Conservation (phyloP, 108 stramenopile genomes). For the Craspedostauros australis region DNA sequence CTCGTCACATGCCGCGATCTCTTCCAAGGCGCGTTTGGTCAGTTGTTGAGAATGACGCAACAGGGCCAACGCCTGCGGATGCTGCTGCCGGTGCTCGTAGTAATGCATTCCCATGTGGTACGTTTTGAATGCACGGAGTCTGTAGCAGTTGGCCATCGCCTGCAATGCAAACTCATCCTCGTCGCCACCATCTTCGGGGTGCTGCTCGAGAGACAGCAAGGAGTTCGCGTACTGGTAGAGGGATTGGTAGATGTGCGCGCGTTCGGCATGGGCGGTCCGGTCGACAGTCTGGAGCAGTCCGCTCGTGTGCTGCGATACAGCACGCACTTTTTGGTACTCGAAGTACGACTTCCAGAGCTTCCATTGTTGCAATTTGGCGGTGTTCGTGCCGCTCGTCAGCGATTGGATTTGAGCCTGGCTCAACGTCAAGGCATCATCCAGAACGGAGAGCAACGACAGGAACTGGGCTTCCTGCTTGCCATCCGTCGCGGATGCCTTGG, state of each 20-base stretch:
- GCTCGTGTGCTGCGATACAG: slow-evolving; percentile 34
- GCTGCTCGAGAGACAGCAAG: slow-evolving; percentile 35
- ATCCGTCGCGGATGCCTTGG: not conserved
- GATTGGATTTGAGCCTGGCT: slow-evolving; percentile 33
- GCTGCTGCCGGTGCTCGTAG: slow-evolving; percentile 24
- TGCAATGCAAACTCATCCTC: slow-evolving; percentile 75
- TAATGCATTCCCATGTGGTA: slow-evolving; percentile 31
- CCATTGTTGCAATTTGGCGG: slow-evolving; percentile 60
- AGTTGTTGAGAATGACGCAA: slow-evolving; percentile 50
- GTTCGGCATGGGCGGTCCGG: slow-evolving; percentile 38
- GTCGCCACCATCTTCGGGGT: slow-evolving; percentile 6
- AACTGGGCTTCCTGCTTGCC: slow-evolving; percentile 34
- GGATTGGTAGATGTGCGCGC: slow-evolving; percentile 71
- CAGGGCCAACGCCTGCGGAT: slow-evolving; percentile 42
- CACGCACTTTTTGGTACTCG: slow-evolving; percentile 52
- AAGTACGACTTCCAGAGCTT: slow-evolving; percentile 49
- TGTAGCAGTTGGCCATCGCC: slow-evolving; percentile 70
- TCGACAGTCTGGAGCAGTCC: not conserved
- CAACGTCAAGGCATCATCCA: slow-evolving; percentile 65
- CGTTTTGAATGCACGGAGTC: slow-evolving; percentile 52
- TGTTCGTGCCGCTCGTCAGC: slow-evolving; percentile 51
- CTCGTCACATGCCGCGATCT: slow-evolving; percentile 77
- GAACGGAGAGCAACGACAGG: slow-evolving; percentile 51
- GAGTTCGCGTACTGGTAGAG: slow-evolving; percentile 69
- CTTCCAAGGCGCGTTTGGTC: slow-evolving; percentile 59